Conservation (phyloP, 768 basidiomycete genomes). For the Galerina sulciceps region DNA sequence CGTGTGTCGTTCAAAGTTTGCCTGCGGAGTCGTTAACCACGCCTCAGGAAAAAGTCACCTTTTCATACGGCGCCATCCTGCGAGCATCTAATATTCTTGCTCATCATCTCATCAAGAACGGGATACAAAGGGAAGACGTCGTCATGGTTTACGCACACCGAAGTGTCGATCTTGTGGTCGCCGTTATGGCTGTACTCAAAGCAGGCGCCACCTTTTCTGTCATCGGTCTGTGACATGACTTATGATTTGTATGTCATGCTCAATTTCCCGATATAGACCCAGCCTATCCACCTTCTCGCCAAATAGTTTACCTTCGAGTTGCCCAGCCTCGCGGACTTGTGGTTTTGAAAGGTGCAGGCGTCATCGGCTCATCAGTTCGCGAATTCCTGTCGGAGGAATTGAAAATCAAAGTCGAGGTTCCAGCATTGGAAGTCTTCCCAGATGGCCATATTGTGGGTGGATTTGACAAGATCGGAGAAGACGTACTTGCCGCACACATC, state of each 20-base stretch:
- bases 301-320: conserved; percentile 91
- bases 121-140: conserved; percentile 91
- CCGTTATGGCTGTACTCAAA: conserved; percentile 95
- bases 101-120: conserved; percentile 84
- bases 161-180: conserved; percentile 94
- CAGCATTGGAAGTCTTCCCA: conserved; percentile 77
- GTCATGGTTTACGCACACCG: conserved; percentile 98
- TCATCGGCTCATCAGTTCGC: conserved; percentile 77
- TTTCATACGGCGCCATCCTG: conserved; percentile 82
- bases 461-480: conserved; percentile 39
- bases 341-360: conserved; percentile 89
- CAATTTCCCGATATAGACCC: conserved; percentile 64
- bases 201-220: conserved; percentile 97
- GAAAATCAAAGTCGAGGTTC: conserved; percentile 87
- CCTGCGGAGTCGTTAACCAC: conserved; percentile 43
- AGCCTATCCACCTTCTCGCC: conserved; percentile 92
- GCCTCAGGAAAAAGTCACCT: conserved; percentile 59
- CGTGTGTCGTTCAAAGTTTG: conserved; percentile 86
- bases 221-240: conserved; percentile 63
- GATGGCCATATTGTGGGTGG: conserved; percentile 75
- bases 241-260: background rate
- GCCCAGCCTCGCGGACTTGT: conserved; percentile 91
- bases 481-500: conserved; percentile 62
- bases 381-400: conserved; percentile 81
- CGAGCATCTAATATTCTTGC: conserved; percentile 88